Percentiles rank a stretch among this genome's conserved stretches.
phyloP scores from a whole-genome alignment of 257 asterid genomes.

The Henckelia pumila region DNA sequence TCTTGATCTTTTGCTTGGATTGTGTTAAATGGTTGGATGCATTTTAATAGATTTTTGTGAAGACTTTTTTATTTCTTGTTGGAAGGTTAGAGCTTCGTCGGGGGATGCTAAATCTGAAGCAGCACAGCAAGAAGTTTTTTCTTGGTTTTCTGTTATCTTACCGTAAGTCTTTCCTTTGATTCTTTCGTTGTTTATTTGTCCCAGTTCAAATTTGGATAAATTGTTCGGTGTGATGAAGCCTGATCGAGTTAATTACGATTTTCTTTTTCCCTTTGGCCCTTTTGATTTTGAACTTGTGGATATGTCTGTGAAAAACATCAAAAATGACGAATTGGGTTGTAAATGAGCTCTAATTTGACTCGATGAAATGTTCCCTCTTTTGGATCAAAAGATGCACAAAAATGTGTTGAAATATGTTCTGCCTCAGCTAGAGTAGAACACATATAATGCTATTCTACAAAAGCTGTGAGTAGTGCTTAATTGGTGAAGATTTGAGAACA shows the following conservation, averaged over 20 bases:
- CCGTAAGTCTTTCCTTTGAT: slow-evolving; percentile 54
- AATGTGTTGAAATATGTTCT: background rate
- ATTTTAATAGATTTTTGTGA: background rate
- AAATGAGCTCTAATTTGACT: background rate
- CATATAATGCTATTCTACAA: background rate
- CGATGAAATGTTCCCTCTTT: background rate
- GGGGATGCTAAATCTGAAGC: slow-evolving; percentile 52
- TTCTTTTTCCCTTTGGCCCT: background rate
- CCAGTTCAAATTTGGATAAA: background rate
- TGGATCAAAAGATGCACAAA: background rate
- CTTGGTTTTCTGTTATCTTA: slow-evolving; percentile 78
- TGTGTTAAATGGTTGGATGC: slow-evolving; percentile 14
- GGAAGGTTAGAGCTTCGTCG: slow-evolving; percentile 64
- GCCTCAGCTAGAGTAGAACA: background rate
- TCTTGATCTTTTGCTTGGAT: background rate
- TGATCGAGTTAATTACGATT: background rate
- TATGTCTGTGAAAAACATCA: background rate
- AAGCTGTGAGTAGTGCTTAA: background rate
- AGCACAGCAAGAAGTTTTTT: slow-evolving; percentile 53
- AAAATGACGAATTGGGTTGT: slow-evolving; percentile 2
- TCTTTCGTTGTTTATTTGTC: background rate
- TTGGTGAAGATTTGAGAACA: background rate
- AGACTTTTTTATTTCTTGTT: slow-evolving; percentile 14
- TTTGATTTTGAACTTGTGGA: slow-evolving; percentile 2
- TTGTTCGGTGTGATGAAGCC: background rate